These are phyloP conservation scores for Shiraia bambusicola DNA, from an alignment of 2,329 filamentous ascomycete species.

Conservation along the genomic window DNA sequence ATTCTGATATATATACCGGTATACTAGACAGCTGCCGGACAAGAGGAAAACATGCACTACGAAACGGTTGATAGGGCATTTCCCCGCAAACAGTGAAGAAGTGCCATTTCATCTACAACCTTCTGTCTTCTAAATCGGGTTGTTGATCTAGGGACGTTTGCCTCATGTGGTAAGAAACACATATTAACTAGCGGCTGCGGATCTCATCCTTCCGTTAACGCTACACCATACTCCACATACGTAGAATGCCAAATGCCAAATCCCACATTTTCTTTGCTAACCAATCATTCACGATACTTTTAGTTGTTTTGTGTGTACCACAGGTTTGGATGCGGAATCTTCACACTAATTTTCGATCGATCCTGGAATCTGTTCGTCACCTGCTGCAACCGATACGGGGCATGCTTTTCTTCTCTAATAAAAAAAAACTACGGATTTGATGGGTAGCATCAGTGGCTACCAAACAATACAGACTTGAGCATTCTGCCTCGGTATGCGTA, in stretches of 20 bases:
- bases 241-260: not conserved
- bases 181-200: not conserved
- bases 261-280: too few relatives aligned
- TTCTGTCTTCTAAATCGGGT: not conserved
- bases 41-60: not conserved
- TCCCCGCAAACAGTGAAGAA: slow-evolving; percentile 1
- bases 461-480: not conserved
- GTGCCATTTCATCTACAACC: not conserved
- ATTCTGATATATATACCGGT: too few relatives aligned
- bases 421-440: slow-evolving; percentile 1
- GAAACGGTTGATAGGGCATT: not conserved
- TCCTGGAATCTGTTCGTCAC: slow-evolving; percentile 3
- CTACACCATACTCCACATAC: slow-evolving; percentile 1
- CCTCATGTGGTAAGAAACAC: not conserved
- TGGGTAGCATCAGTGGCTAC: not conserved
- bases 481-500: slow-evolving; percentile 4
- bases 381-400: not conserved
- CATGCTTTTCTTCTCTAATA: not conserved
- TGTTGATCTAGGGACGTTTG: not conserved
- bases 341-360: slow-evolving; percentile 2
- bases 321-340: too few relatives aligned
- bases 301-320: too few relatives aligned
- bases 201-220: not conserved
- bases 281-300: too few relatives aligned
- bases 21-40: not conserved